Conservation (phyloP, 371 early-diverging fungal species). For the Apophysomyces ossiformis region DNA sequence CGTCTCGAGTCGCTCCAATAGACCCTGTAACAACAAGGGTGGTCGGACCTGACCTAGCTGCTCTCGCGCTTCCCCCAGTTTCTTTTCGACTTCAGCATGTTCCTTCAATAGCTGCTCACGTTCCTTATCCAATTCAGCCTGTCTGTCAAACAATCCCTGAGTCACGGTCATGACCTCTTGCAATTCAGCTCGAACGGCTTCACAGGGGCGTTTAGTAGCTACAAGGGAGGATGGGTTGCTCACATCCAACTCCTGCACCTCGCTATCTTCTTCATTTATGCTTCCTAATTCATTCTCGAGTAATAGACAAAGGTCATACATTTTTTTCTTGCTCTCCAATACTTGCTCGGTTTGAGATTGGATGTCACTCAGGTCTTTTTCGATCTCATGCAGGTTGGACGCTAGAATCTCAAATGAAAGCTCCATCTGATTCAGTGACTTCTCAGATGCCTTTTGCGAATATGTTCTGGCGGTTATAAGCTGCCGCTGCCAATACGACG, state of each 20-base stretch:
- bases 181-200: slow-evolving; percentile 32
- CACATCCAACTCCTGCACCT: background rate
- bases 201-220: background rate
- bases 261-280: slow-evolving; percentile 6
- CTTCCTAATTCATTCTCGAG: slow-evolving; percentile 43
- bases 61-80: slow-evolving; percentile 41
- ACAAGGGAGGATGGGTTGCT: no score
- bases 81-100: slow-evolving; percentile 32
- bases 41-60: slow-evolving; percentile 55
- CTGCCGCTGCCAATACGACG: slow-evolving; percentile 24
- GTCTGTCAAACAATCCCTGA: slow-evolving; percentile 40
- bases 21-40: slow-evolving; percentile 53
- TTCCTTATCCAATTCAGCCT: slow-evolving; percentile 34
- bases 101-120: slow-evolving; percentile 39
- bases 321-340: slow-evolving; percentile 47
- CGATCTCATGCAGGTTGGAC: slow-evolving; percentile 61
- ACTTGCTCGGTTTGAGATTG: slow-evolving; percentile 43
- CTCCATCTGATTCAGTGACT: slow-evolving; percentile 58
- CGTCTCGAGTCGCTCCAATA: slow-evolving; percentile 58
- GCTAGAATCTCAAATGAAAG: slow-evolving; percentile 60
- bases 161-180: slow-evolving; percentile 36
- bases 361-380: slow-evolving; percentile 57
- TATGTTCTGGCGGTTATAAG: slow-evolving; percentile 21
- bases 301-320: slow-evolving; percentile 54
- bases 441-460: background rate